Conservation (phyloP, 805 yeast genomes). For the Candida awuae region DNA sequence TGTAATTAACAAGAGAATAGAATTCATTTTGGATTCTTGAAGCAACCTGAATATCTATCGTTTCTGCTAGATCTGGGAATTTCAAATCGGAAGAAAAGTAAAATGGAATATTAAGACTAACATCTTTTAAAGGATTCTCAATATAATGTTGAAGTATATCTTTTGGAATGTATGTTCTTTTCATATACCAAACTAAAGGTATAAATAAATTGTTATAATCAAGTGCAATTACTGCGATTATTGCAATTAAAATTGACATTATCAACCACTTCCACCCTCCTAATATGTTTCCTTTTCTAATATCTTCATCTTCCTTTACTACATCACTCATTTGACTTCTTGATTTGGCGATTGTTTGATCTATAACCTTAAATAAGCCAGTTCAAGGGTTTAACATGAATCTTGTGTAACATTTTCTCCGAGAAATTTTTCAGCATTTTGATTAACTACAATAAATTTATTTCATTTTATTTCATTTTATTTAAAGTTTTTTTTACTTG, state of each 20-base stretch:
- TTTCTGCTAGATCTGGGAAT: constrained; percentile 62
- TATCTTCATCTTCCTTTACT: too few species aligned
- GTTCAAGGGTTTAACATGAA: too few species aligned
- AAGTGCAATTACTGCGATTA: not conserved
- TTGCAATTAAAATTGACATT: not conserved
- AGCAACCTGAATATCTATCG: constrained; percentile 41
- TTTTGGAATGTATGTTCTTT: constrained; percentile 10
- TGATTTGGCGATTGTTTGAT: too few species aligned
- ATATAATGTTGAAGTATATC: constrained; percentile 15
- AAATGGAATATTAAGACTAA: constrained; percentile 37
- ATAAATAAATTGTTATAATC: not conserved
- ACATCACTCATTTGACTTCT: too few species aligned
- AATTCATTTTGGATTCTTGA: constrained; percentile 29
- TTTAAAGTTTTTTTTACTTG: not conserved
- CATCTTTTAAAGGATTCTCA: constrained; percentile 35
- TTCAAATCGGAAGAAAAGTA: constrained; percentile 34
- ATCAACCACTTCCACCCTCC: not conserved
- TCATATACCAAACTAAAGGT: not conserved
- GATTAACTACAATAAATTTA: too few species aligned
- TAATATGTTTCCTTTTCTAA: too few species aligned
- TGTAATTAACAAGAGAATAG: constrained; percentile 11
- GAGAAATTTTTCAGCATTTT: too few species aligned
- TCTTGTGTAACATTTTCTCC: too few species aligned
- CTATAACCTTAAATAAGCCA: too few species aligned
- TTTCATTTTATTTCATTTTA: not conserved